These are phyloP conservation scores for Fragilaria crotonensis DNA, from an alignment of 108 stramenopile species.

Conservation along the genomic window DNA sequence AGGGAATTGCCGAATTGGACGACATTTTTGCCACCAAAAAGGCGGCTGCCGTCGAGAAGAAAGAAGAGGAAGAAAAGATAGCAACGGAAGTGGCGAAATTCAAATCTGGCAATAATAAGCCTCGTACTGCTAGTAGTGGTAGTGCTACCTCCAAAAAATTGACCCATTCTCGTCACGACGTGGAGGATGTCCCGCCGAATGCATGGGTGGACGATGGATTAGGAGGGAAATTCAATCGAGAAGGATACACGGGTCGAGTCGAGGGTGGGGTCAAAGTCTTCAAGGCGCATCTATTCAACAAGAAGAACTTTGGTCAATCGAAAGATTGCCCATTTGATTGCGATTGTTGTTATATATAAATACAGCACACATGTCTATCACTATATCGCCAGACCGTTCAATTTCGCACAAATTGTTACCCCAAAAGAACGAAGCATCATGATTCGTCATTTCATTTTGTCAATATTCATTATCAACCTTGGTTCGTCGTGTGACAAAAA, in stretches of 20 bases:
- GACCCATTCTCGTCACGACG: slow-evolving; percentile 3
- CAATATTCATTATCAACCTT: no score
- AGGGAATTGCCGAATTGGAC: slow-evolving; percentile 1
- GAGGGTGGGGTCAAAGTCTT: slow-evolving; percentile 78
- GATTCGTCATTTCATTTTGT: no score
- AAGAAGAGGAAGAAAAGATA: slow-evolving; percentile 1
- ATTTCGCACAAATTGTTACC: no score
- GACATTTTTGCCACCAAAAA: background rate
- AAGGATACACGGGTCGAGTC: slow-evolving; percentile 75
- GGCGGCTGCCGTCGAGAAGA: background rate
- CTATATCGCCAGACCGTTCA: no score
- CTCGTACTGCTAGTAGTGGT: no score
- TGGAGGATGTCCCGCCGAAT: slow-evolving; percentile 10
- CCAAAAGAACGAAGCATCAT: no score
- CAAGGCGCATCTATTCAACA: slow-evolving; percentile 83
- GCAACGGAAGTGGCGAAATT: background rate
- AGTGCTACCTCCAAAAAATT: background rate
- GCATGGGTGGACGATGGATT: slow-evolving; percentile 81
- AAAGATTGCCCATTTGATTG: slow-evolving; percentile 87
- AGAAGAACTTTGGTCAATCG: slow-evolving; percentile 54
- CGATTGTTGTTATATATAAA: slow-evolving; percentile 82
- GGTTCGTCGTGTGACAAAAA: no score
- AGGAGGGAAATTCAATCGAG: slow-evolving; percentile 73
- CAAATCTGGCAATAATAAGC: slow-evolving; percentile 3
- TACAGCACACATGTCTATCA: background rate